These are phyloP conservation scores for Rhododendron ferrugineum DNA, from an alignment of 148 eudicot genomes.

Conservation along the genomic window DNA sequence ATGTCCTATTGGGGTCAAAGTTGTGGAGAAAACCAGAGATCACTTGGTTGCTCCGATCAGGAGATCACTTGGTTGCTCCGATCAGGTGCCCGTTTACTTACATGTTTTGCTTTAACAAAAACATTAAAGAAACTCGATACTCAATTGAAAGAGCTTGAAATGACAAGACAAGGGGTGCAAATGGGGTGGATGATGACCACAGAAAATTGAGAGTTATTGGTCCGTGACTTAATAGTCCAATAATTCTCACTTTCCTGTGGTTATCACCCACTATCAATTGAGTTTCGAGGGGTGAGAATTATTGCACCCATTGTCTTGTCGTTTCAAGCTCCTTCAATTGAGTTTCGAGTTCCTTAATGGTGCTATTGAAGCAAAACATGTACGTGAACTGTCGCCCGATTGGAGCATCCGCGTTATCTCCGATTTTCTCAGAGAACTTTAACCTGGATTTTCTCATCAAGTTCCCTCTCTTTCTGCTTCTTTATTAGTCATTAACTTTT, in stretches of 20 bases:
- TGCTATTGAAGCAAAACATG: constrained; percentile 15
- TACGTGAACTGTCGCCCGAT: constrained; percentile 16
- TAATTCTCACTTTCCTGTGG: constrained; percentile 24
- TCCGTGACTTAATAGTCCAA: not conserved
- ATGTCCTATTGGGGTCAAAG: not conserved
- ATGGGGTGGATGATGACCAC: constrained; percentile 18
- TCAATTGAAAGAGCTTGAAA: constrained; percentile 7
- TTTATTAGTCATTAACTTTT: not conserved
- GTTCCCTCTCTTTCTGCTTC: not conserved
- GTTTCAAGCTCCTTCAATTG: constrained; percentile 5
- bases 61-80: not conserved
- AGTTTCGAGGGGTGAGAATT: no score
- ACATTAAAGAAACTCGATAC: constrained; percentile 12
- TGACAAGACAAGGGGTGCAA: not conserved
- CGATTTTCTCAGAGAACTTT: not conserved
- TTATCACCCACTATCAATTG: constrained; percentile 17
- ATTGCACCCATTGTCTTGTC: not conserved
- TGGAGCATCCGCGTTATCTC: not conserved
- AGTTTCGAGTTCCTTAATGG: constrained; percentile 13
- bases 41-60: not conserved
- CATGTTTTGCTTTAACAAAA: constrained; percentile 15
- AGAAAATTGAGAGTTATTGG: constrained; percentile 28
- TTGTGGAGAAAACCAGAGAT: not conserved
- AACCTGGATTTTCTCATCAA: not conserved
- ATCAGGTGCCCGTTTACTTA: constrained; percentile 15